A percentile compares a stretch with the other conserved stretches of the same genome.
Evolutionary conservation across 805 yeast genomes (phyloP).

Genomic region (Wickerhamiella bombiphila): DNA sequence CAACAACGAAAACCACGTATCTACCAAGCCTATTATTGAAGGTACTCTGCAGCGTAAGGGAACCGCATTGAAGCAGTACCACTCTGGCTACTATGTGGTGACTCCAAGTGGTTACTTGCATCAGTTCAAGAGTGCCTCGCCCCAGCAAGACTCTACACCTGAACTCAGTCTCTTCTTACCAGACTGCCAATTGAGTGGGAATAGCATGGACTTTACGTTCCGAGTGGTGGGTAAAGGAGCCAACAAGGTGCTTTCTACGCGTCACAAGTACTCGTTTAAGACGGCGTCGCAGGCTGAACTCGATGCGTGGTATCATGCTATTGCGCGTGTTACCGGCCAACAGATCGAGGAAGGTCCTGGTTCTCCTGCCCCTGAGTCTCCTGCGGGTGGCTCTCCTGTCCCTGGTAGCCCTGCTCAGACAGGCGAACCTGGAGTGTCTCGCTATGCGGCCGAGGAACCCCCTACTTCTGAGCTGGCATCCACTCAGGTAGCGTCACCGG

Average conservation of each 20-base stretch:
- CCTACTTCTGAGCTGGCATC: slow-evolving; percentile 10
- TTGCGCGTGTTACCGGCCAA: slow-evolving; percentile 15
- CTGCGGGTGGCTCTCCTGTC: background rate
- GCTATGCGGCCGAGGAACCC: slow-evolving; percentile 7
- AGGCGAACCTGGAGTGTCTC: background rate
- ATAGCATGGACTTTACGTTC: slow-evolving; percentile 27
- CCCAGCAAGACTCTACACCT: slow-evolving; percentile 28
- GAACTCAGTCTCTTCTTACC: slow-evolving; percentile 34
- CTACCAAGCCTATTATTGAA: slow-evolving; percentile 33
- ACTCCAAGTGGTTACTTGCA: slow-evolving; percentile 32
- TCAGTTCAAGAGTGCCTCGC: slow-evolving; percentile 20
- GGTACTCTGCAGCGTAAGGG: slow-evolving; percentile 35
- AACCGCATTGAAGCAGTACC: slow-evolving; percentile 28
- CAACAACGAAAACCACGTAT: slow-evolving; percentile 27
- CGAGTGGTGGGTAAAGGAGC: slow-evolving; percentile 32
- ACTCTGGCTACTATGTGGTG: slow-evolving; percentile 32
- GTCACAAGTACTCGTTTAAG: slow-evolving; percentile 29
- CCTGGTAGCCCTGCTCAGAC: slow-evolving; percentile 1
- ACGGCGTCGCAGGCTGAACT: slow-evolving; percentile 33
- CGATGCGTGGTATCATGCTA: slow-evolving; percentile 32
- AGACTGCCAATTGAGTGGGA: slow-evolving; percentile 29
- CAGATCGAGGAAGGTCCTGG: background rate
- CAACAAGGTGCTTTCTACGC: slow-evolving; percentile 20
- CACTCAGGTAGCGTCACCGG: slow-evolving; percentile 6
- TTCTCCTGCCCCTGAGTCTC: background rate